Evolutionary conservation across 1,139 yeast genomes (phyloP).

Genomic region (Saccharomyces hybrid): DNA sequence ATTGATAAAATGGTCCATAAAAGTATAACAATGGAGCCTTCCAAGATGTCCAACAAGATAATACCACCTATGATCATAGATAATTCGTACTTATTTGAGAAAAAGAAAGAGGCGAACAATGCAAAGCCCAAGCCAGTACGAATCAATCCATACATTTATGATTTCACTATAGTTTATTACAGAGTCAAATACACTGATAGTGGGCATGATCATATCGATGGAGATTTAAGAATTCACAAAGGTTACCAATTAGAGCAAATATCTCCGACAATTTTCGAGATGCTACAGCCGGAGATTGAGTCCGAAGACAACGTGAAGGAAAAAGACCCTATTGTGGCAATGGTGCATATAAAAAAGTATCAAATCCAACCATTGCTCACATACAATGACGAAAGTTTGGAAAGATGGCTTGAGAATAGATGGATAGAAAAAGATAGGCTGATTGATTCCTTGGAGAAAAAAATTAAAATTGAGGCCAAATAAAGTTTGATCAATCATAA

Average conservation of each 20-base stretch:
- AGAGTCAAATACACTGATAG: conserved; percentile 22
- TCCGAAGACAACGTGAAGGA: conserved; percentile 11
- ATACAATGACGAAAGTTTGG: conserved; percentile 44
- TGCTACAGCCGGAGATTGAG: conserved; percentile 37
- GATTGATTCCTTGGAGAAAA: conserved; percentile 34
- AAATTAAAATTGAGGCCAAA: conserved; percentile 22
- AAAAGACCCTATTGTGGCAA: conserved; percentile 37
- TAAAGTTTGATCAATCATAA: background rate
- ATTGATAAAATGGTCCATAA: conserved; percentile 23
- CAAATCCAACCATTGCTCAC: conserved; percentile 44
- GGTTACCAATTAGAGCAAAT: conserved; percentile 32
- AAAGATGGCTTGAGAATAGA: conserved; percentile 60
- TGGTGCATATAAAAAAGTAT: conserved; percentile 44
- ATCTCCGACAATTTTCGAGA: conserved; percentile 49
- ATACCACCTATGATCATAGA: background rate
- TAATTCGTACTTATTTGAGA: background rate
- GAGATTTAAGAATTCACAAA: conserved; percentile 14
- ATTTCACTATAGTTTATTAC: conserved; percentile 44
- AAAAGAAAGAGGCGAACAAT: background rate
- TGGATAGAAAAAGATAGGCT: conserved; percentile 65
- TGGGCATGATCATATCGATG: conserved; percentile 19
- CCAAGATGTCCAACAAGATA: background rate
- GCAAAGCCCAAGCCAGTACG: background rate
- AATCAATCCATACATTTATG: conserved; percentile 35
- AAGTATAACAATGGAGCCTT: background rate